Percentiles rank a stretch among this genome's conserved stretches.
Evolutionary conservation across 768 basidiomycete genomes (phyloP).

Genomic region (Scleroderma citrinum): DNA sequence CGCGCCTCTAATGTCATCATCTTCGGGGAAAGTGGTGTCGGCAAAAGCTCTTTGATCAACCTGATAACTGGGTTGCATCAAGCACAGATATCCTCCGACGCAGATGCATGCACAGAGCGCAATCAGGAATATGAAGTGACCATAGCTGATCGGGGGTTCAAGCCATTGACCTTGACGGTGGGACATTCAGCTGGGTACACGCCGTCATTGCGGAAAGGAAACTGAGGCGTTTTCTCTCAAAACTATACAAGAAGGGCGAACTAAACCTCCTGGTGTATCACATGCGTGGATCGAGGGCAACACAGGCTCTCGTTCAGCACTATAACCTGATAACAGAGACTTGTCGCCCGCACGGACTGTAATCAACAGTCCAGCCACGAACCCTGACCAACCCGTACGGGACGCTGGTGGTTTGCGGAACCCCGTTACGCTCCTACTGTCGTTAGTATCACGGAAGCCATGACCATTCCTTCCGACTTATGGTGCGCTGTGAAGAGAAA

Average conservation of each 20-base stretch:
- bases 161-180: slow-evolving; percentile 33
- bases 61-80: slow-evolving; percentile 26
- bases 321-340: no score
- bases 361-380: no score
- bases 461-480: no score
- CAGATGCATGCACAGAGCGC: slow-evolving; percentile 32
- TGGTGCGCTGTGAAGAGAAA: no score
- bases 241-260: slow-evolving; percentile 28
- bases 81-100: slow-evolving; percentile 29
- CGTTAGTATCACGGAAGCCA: no score
- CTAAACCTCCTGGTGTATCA: slow-evolving; percentile 37
- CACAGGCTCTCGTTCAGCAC: slow-evolving; percentile 33
- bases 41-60: slow-evolving; percentile 42
- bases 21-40: slow-evolving; percentile 40
- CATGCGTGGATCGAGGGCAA: slow-evolving; percentile 36
- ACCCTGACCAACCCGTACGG: no score
- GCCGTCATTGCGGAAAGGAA: slow-evolving; percentile 19
- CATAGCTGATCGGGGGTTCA: slow-evolving; percentile 16
- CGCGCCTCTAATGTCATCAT: slow-evolving; percentile 30
- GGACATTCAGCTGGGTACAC: slow-evolving; percentile 16
- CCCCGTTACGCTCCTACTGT: no score
- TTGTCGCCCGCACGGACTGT: slow-evolving; percentile 46
- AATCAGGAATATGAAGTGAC: slow-evolving; percentile 19
- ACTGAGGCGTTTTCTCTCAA: slow-evolving; percentile 29
- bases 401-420: no score